A percentile compares a stretch with the other conserved stretches of the same genome.
Evolutionary conservation across 345 rosid genomes (phyloP).

Genomic region (Linum lewisii): DNA sequence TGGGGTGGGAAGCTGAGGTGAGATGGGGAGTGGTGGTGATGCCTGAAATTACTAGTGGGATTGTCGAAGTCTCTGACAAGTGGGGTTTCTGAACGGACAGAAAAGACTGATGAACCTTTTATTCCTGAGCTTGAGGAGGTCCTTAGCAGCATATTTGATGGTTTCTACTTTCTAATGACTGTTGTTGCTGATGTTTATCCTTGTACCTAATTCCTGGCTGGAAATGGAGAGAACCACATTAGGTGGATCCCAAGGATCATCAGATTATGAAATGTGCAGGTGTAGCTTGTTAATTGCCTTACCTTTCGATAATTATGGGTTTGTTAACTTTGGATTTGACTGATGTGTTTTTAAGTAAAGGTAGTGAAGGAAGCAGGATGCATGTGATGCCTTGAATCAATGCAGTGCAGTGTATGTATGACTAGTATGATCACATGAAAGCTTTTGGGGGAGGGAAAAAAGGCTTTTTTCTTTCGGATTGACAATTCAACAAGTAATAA

Average conservation of each 20-base stretch:
- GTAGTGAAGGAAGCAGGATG: not conserved
- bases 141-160: constrained; percentile 13
- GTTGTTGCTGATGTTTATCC: not conserved
- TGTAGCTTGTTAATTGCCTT: too few species aligned
- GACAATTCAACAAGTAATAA: not conserved
- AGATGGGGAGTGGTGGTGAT: constrained; percentile 1
- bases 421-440: not conserved
- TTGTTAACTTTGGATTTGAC: not conserved
- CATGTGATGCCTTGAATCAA: constrained; percentile 7
- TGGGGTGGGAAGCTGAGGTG: constrained; percentile 10
- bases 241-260: too few species aligned
- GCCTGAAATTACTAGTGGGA: not conserved
- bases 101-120: constrained; percentile 3
- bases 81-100: constrained; percentile 16
- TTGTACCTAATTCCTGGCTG: not conserved
- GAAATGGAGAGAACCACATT: too few species aligned
- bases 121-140: constrained; percentile 21
- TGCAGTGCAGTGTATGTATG: too few species aligned
- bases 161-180: not conserved
- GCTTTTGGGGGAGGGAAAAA: not conserved
- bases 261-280: too few species aligned
- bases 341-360: not conserved
- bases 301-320: too few species aligned
- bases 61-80: constrained; percentile 6
- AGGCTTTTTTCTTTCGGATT: not conserved